phyloP scores from a whole-genome alignment of 2,329 filamentous ascomycete genomes.

The Cadophora malorum region DNA sequence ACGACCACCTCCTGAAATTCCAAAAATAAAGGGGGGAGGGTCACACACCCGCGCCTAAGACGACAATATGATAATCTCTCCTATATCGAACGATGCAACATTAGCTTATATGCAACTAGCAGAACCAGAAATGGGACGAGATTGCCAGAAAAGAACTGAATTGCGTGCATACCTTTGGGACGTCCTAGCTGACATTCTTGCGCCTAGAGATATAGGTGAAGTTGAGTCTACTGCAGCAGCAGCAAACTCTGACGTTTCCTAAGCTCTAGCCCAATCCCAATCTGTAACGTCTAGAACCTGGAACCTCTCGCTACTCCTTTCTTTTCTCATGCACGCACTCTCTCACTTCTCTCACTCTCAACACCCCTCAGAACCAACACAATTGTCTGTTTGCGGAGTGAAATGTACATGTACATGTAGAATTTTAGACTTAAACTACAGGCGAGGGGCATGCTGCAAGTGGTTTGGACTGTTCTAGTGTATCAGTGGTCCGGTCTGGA shows the following conservation, averaged over 20 bases:
- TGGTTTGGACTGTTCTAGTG: neutral
- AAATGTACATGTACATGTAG: neutral
- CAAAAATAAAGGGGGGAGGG: slow-evolving; percentile 26
- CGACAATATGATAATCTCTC: slow-evolving; percentile 71
- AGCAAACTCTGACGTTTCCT: slow-evolving; percentile 21
- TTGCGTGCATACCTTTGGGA: slow-evolving; percentile 38
- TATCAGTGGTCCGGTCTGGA: neutral
- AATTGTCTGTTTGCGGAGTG: neutral
- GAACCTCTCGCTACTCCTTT: slow-evolving; percentile 1
- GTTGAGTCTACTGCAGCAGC: slow-evolving; percentile 15
- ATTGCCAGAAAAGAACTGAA: neutral
- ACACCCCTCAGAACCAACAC: slow-evolving; percentile 1
- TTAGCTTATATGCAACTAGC: slow-evolving; percentile 14
- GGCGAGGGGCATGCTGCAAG: neutral
- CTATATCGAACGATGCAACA: slow-evolving; percentile 42
- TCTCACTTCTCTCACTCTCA: neutral
- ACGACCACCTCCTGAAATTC: slow-evolving; percentile 10
- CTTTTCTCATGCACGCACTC: slow-evolving; percentile 1
- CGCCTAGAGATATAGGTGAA: slow-evolving; percentile 19
- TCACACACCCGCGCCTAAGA: slow-evolving; percentile 64
- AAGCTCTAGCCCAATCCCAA: slow-evolving; percentile 11
- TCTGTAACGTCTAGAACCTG: slow-evolving; percentile 1
- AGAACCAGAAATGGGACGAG: slow-evolving; percentile 1
- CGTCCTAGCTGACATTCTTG: slow-evolving; percentile 38
- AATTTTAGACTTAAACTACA: slow-evolving; percentile 9